Percentiles rank a stretch among this genome's conserved stretches.
phyloP scores from a whole-genome alignment of 2,329 filamentous ascomycete genomes.

The Rhinocladiella similis region DNA sequence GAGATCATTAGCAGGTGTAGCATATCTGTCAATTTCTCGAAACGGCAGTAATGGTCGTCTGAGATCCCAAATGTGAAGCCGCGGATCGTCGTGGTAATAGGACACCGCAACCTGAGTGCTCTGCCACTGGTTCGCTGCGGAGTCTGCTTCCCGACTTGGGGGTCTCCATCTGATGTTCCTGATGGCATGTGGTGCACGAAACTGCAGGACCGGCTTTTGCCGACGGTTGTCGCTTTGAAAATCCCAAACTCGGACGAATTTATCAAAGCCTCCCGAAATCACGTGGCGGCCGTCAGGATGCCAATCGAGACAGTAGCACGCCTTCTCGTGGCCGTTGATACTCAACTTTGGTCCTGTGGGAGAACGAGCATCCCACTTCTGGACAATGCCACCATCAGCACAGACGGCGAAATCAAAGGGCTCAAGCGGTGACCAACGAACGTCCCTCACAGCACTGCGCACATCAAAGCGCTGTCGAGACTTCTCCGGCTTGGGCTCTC shows the following conservation, averaged over 20 bases:
- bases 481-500: conserved; percentile 48
- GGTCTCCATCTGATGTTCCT: conserved; percentile 64
- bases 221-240: conserved; percentile 58
- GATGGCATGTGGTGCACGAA: conserved; percentile 63
- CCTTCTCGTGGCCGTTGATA: conserved; percentile 61
- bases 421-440: conserved; percentile 60
- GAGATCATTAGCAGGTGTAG: conserved; percentile 58
- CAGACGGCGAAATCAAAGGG: conserved; percentile 65
- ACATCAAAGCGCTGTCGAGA: conserved; percentile 52
- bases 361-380: conserved; percentile 64
- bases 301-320: conserved; percentile 65
- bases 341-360: conserved; percentile 58
- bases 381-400: conserved; percentile 63
- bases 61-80: conserved; percentile 66
- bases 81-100: conserved; percentile 62
- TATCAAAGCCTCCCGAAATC: conserved; percentile 62
- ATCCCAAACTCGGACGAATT: conserved; percentile 65
- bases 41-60: conserved; percentile 63
- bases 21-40: conserved; percentile 59
- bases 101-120: conserved; percentile 63
- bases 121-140: conserved; percentile 56
- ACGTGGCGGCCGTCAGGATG: conserved; percentile 67
- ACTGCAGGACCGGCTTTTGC: conserved; percentile 59
- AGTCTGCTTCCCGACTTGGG: conserved; percentile 55
- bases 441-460: conserved; percentile 61